Base-by-base conservation (phyloP, 2,329 filamentous ascomycete genomes). In the Stachybotrys chlorohalonatus region DNA sequence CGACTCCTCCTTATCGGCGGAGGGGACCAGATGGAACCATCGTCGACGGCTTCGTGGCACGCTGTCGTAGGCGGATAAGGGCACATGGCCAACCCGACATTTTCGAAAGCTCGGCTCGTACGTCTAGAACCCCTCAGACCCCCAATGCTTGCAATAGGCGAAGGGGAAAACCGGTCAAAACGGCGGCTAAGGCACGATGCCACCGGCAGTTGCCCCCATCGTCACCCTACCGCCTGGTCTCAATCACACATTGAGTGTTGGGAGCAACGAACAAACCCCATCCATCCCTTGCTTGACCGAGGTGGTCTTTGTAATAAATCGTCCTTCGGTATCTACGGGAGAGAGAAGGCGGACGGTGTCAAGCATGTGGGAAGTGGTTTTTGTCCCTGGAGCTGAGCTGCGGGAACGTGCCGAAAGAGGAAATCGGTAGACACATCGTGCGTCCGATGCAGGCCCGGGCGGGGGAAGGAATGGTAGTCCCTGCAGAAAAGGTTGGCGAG, bases 341-440 rank as follows among this genome's bases (percentile, higher is more conserved):
- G 24, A 24, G 24, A 24, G 24, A 24, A 24, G 24, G 2, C 2
- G 2, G 24, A 24, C 24, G 24, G 2, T 24, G 24, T 24, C 24
- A 24, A 4, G 24, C 24, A 24, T 24, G 24, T 24, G 24, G 24
- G 4, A 24, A 24, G 24, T 24, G 24, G 24, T 24, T 24, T 24
- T 24, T 4, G 24, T 24, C 24, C 24, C 24, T 24, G 24, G 24
- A 24, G 24, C 24, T 42, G 13, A 13, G 36, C 13, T 42, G 36
- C 36, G 13, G 9, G 36, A 42, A 5, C 36, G 54, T 58, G 53
- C 66, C 63, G 52, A 64, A 69, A 67, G 50, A 55, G 67, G 67
- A 57, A 69, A 68, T 49, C 53, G 61, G 60, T 64, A 56, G 57
- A 66, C 67, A 69, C 56, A 59, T 58, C 60, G 56, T 69, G 67